Evolutionary conservation across 1,139 yeast species (phyloP).

Genomic region (Geotrichum aggregatum): DNA sequence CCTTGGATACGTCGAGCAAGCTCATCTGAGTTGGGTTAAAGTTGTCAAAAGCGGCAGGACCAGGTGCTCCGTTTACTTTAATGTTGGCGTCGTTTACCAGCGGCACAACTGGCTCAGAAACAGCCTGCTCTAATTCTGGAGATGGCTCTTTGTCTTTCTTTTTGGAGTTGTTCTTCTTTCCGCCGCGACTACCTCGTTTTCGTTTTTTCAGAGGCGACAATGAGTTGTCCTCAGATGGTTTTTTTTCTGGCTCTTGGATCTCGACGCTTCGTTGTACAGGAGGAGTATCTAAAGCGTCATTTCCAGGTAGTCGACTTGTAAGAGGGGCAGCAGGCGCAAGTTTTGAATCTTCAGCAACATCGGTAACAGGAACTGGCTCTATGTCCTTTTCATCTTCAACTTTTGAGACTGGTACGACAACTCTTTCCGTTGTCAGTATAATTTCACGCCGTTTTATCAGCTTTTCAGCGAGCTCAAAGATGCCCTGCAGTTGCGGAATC

Average conservation of each 20-base stretch:
- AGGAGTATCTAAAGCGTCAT: background rate
- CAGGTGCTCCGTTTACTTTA: conserved; percentile 2
- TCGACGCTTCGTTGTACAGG: conserved; percentile 21
- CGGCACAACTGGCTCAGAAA: conserved; percentile 7
- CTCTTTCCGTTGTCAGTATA: background rate
- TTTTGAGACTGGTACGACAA: background rate
- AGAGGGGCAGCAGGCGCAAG: background rate
- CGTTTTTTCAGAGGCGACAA: conserved; percentile 46
- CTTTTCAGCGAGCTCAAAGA: conserved; percentile 11
- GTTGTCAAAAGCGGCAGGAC: background rate
- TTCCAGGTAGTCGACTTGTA: no score
- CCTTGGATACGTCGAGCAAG: conserved; percentile 62
- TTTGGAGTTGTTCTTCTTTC: conserved; percentile 46
- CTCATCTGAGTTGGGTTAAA: conserved; percentile 34
- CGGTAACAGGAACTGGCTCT: background rate
- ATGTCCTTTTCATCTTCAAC: background rate
- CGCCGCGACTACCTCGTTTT: conserved; percentile 85
- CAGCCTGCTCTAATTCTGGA: conserved; percentile 13
- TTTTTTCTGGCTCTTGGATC: conserved; percentile 26
- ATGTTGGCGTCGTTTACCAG: conserved; percentile 19
- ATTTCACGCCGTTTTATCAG: conserved; percentile 3
- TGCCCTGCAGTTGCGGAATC: conserved; percentile 38
- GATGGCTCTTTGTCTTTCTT: conserved; percentile 14
- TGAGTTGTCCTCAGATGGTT: conserved; percentile 4
- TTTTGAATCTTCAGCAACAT: background rate